These are phyloP conservation scores for Torulaspora microellipsoides DNA, from an alignment of 805 yeast genomes.

Conservation along the genomic window DNA sequence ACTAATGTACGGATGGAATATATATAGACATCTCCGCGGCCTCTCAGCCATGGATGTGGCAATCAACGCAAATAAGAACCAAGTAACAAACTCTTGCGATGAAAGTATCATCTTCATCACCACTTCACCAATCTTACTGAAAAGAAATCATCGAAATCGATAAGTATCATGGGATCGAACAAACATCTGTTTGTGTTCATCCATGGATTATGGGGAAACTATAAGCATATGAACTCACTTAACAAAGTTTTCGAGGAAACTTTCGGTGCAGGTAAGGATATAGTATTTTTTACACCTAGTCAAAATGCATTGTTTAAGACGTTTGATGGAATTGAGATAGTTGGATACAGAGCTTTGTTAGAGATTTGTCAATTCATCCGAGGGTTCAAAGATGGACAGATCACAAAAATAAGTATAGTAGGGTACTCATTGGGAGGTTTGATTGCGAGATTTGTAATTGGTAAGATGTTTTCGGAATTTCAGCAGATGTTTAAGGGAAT, in stretches of 20 bases:
- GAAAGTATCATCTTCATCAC: too few relatives aligned
- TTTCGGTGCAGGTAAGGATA: conserved; percentile 40
- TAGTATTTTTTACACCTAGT: conserved; percentile 45
- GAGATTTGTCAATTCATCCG: conserved; percentile 52
- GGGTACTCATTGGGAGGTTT: conserved; percentile 93
- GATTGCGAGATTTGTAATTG: conserved; percentile 75
- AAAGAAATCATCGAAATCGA: not conserved
- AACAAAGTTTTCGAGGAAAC: conserved; percentile 40
- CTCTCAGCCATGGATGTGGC: too few relatives aligned
- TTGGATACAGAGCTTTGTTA: conserved; percentile 63
- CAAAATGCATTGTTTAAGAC: conserved; percentile 70
- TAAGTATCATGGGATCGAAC: conserved; percentile 9
- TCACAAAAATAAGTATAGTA: conserved; percentile 56
- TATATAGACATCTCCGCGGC: too few relatives aligned
- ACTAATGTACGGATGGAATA: too few relatives aligned
- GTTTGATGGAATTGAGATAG: conserved; percentile 76
- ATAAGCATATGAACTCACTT: conserved; percentile 50
- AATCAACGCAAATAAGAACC: too few relatives aligned
- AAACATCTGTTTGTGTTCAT: conserved; percentile 64
- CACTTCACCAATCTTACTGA: not conserved
- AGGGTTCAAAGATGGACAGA: conserved; percentile 32
- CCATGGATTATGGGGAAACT: conserved; percentile 78
- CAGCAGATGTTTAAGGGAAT: conserved; percentile 51
- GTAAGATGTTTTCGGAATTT: conserved; percentile 52
- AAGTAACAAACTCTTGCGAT: too few relatives aligned